Evolutionary conservation across 495 filamentous ascomycete species (phyloP).

Genomic region (Penicillium ucsense): DNA sequence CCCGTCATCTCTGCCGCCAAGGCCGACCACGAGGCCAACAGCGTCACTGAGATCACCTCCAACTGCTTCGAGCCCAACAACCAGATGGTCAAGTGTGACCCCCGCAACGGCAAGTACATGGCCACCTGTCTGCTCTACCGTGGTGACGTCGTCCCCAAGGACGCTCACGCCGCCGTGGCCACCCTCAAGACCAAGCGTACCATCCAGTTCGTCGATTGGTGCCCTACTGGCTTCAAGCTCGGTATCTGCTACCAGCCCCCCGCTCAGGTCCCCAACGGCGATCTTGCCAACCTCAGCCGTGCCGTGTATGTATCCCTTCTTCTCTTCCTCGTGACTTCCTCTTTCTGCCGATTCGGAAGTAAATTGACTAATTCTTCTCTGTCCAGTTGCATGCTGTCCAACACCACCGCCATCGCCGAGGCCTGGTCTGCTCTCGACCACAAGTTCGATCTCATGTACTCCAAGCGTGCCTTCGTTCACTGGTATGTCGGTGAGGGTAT

Average conservation of each 20-base stretch:
- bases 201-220: slow-evolving; percentile 99
- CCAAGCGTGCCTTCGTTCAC: slow-evolving; percentile 99
- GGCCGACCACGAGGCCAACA: slow-evolving; percentile 85
- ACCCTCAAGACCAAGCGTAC: slow-evolving; percentile 97
- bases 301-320: slow-evolving; percentile 67
- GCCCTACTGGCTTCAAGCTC: slow-evolving; percentile 99
- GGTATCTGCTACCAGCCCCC: slow-evolving; percentile 99
- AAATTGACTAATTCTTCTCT: slow-evolving; percentile 11
- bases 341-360: background rate
- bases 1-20: slow-evolving; percentile 90
- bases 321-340: no score
- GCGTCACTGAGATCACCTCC: slow-evolving; percentile 54
- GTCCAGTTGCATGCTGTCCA: slow-evolving; percentile 91
- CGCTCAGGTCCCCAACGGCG: slow-evolving; percentile 88
- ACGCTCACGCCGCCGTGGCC: slow-evolving; percentile 82
- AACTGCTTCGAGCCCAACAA: slow-evolving; percentile 70
- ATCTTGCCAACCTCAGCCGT: slow-evolving; percentile 93
- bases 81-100: slow-evolving; percentile 99
- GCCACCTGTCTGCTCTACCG: slow-evolving; percentile 96
- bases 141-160: slow-evolving; percentile 94
- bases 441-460: slow-evolving; percentile 99
- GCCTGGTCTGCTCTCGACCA: slow-evolving; percentile 94
- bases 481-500: slow-evolving; percentile 99
- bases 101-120: slow-evolving; percentile 99
- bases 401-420: slow-evolving; percentile 98